Conservation (phyloP, 148 eudicot genomes). For the Selenicereus undatus region DNA sequence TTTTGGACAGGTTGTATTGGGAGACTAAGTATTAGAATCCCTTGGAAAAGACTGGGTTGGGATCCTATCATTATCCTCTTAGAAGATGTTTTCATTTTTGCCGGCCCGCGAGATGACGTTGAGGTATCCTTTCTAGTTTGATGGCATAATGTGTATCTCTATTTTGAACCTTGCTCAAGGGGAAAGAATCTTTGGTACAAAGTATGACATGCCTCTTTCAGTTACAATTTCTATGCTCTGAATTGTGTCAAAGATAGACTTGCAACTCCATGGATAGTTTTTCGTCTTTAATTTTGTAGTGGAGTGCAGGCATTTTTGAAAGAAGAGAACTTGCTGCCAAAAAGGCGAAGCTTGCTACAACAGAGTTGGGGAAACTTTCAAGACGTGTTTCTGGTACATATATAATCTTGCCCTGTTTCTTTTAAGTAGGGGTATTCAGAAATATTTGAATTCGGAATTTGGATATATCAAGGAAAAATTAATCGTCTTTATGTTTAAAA, state of each 20-base stretch:
- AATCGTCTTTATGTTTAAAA: no score
- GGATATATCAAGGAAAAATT: no score
- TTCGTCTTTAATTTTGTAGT: slow-evolving; percentile 39
- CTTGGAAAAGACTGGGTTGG: slow-evolving; percentile 99
- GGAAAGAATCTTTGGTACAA: background rate
- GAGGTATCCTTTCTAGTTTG: slow-evolving; percentile 49
- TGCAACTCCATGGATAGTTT: slow-evolving; percentile 3
- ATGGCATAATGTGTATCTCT: background rate
- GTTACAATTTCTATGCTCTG: background rate
- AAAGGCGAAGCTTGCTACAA: slow-evolving; percentile 96
- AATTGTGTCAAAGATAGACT: background rate
- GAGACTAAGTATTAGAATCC: slow-evolving; percentile 85
- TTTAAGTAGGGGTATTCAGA: no score
- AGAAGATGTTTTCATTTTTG: slow-evolving; percentile 79
- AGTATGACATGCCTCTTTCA: background rate
- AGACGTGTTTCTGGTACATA: slow-evolving; percentile 87
- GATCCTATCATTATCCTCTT: slow-evolving; percentile 83
- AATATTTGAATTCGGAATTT: no score
- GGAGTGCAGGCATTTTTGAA: slow-evolving; percentile 77
- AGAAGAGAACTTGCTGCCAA: slow-evolving; percentile 86
- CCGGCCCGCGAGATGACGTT: slow-evolving; percentile 70
- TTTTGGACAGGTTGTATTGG: slow-evolving; percentile 74
- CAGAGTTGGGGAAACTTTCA: slow-evolving; percentile 92
- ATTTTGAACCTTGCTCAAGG: background rate
- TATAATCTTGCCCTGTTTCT: slow-evolving; percentile 5